These are phyloP conservation scores for Xenoacremonium recifei DNA, from an alignment of 2,329 filamentous ascomycete genomes.

Conservation along the genomic window DNA sequence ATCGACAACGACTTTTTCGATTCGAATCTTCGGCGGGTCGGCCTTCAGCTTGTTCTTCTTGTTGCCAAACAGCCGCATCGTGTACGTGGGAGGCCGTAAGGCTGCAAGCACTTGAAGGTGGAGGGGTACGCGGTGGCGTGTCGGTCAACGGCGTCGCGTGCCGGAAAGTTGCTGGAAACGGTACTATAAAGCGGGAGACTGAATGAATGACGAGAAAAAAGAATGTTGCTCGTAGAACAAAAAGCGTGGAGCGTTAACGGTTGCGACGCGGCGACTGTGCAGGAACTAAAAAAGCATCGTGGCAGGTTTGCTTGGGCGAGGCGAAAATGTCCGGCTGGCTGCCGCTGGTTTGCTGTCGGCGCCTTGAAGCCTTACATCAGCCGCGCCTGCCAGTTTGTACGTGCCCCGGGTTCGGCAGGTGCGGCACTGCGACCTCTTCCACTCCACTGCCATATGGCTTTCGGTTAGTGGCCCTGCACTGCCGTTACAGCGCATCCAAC, in stretches of 20 bases:
- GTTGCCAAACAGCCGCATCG: conserved; percentile 40
- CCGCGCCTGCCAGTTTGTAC: neutral
- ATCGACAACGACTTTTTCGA: conserved; percentile 51
- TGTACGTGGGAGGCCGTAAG: conserved; percentile 10
- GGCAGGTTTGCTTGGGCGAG: conserved; percentile 20
- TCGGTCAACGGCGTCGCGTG: conserved; percentile 27
- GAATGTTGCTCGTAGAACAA: conserved; percentile 7
- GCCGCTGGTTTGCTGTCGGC: conserved; percentile 8
- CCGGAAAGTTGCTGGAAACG: neutral
- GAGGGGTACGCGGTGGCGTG: conserved; percentile 30
- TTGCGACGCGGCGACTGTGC: conserved; percentile 1
- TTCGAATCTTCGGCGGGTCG: conserved; percentile 48
- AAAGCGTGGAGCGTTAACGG: no score
- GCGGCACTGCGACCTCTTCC: no score
- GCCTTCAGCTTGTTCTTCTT: conserved; percentile 51
- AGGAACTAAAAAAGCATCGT: conserved; percentile 23
- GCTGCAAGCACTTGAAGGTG: conserved; percentile 20
- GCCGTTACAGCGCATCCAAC: no score
- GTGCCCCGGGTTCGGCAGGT: neutral
- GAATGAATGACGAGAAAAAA: conserved; percentile 15
- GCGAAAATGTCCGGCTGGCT: conserved; percentile 8
- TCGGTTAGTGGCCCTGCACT: no score
- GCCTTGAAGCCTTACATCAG: conserved; percentile 15
- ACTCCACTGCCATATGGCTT: no score
- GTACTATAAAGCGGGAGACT: conserved; percentile 3